These are phyloP conservation scores for Leavenworthia alabamica DNA, from an alignment of 345 rosid genomes.

Conservation along the genomic window DNA sequence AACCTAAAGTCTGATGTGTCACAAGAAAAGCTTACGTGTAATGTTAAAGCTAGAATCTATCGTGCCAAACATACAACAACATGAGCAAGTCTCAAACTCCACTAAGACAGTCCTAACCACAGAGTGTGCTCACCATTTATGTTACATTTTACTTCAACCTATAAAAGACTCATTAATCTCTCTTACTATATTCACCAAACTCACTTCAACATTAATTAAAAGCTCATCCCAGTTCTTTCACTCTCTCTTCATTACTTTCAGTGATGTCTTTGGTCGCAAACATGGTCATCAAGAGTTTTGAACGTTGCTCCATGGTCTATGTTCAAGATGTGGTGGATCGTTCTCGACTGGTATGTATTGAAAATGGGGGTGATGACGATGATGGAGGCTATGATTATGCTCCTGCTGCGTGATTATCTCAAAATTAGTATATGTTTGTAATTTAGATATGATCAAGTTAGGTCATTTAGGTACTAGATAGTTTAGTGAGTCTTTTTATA, in stretches of 20 bases:
- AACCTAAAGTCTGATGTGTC: constrained; percentile 17
- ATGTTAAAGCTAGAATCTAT: not conserved
- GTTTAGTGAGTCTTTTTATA: constrained; percentile 1
- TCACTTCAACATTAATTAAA: not conserved
- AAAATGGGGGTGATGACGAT: constrained; percentile 31
- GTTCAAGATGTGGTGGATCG: constrained; percentile 15
- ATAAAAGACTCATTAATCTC: constrained; percentile 2
- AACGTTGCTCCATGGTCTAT: not conserved
- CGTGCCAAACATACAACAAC: constrained; percentile 24
- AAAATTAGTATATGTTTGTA: not conserved
- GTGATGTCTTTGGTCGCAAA: not conserved
- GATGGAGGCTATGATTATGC: constrained; percentile 25
- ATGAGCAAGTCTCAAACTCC: constrained; percentile 13
- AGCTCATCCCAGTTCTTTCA: not conserved
- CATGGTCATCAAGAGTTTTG: not conserved
- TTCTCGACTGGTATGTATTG: not conserved
- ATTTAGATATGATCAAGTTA: too few species aligned
- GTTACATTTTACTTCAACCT: not conserved
- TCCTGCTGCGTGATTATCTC: constrained; percentile 30
- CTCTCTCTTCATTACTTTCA: too few species aligned
- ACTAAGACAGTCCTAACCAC: not conserved
- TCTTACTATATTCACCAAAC: constrained; percentile 13
- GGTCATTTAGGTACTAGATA: too few species aligned
- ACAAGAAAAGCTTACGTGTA: constrained; percentile 23
- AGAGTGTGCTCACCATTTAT: constrained; percentile 16